phyloP scores from a whole-genome alignment of 179 eudicot species.

The Nepenthes alata region DNA sequence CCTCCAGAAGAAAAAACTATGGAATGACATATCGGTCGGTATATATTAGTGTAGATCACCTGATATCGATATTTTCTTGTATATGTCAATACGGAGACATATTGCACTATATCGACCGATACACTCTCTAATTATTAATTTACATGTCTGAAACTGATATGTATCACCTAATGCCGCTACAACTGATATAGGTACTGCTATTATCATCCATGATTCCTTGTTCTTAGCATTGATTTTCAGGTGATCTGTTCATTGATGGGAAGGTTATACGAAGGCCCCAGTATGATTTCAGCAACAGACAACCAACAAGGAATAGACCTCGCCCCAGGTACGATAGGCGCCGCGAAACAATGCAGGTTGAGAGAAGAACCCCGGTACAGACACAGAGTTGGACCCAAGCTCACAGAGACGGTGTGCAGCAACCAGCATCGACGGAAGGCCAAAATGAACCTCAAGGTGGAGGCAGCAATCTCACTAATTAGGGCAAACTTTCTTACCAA shows the following conservation, averaged over 20 bases:
- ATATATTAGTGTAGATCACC: too few species aligned
- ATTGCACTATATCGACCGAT: too few species aligned
- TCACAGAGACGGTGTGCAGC: slow-evolving; percentile 18
- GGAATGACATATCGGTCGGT: too few species aligned
- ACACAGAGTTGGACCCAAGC: slow-evolving; percentile 17
- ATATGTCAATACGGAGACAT: too few species aligned
- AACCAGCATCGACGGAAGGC: slow-evolving; percentile 16
- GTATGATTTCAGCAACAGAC: slow-evolving; percentile 53
- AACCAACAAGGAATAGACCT: slow-evolving; percentile 38
- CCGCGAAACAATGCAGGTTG: slow-evolving; percentile 48
- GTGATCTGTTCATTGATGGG: slow-evolving; percentile 75
- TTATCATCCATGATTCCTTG: neutral
- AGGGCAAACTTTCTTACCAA: slow-evolving; percentile 7
- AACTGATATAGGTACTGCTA: too few species aligned
- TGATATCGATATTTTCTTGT: too few species aligned
- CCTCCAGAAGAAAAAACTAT: too few species aligned
- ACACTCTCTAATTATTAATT: too few species aligned
- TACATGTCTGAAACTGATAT: too few species aligned
- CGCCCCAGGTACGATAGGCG: slow-evolving; percentile 74
- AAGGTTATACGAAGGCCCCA: slow-evolving; percentile 81
- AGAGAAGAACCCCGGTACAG: slow-evolving; percentile 37
- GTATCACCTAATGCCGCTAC: too few species aligned
- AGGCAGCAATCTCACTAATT: slow-evolving; percentile 19
- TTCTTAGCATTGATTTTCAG: slow-evolving; percentile 23
- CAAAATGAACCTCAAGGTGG: slow-evolving; percentile 16